phyloP scores from a whole-genome alignment of 2,329 filamentous ascomycete genomes.

The Cercospora sp. region DNA sequence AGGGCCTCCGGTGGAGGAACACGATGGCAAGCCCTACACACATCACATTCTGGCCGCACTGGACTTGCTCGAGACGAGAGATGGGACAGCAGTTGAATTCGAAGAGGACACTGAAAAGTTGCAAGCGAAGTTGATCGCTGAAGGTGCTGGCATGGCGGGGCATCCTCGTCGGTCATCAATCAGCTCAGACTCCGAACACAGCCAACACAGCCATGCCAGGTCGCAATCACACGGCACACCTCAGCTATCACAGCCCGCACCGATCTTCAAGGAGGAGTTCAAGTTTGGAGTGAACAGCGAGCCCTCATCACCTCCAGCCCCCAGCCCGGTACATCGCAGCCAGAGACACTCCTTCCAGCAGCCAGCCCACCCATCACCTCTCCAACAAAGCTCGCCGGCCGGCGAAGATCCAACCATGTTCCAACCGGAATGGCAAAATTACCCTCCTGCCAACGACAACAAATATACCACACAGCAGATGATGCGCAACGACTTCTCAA shows the following conservation, averaged over 20 bases:
- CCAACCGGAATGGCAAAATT: slow-evolving; percentile 34
- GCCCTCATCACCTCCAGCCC: slow-evolving; percentile 30
- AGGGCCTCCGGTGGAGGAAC: slow-evolving; percentile 54
- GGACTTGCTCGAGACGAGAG: slow-evolving; percentile 56
- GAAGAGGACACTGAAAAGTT: slow-evolving; percentile 59
- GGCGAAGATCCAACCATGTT: slow-evolving; percentile 35
- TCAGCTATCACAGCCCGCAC: slow-evolving; percentile 32
- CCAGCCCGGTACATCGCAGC: slow-evolving; percentile 27
- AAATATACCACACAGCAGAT: slow-evolving; percentile 14
- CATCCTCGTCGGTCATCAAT: slow-evolving; percentile 54
- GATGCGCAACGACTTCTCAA: slow-evolving; percentile 28
- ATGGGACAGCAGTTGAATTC: slow-evolving; percentile 54
- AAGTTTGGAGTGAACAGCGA: slow-evolving; percentile 33
- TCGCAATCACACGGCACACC: slow-evolving; percentile 41
- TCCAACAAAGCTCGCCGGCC: slow-evolving; percentile 30
- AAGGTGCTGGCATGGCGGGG: slow-evolving; percentile 49
- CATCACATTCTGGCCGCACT: slow-evolving; percentile 64
- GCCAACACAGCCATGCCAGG: slow-evolving; percentile 42
- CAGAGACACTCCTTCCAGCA: slow-evolving; percentile 20
- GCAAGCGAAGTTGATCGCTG: slow-evolving; percentile 56
- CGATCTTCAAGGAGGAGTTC: slow-evolving; percentile 20
- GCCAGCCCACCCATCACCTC: slow-evolving; percentile 28
- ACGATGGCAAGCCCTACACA: slow-evolving; percentile 59
- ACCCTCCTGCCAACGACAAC: slow-evolving; percentile 18
- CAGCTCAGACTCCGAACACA: slow-evolving; percentile 59